These are phyloP conservation scores for Mercurialis annua DNA, from an alignment of 345 rosid genomes.

Conservation along the genomic window DNA sequence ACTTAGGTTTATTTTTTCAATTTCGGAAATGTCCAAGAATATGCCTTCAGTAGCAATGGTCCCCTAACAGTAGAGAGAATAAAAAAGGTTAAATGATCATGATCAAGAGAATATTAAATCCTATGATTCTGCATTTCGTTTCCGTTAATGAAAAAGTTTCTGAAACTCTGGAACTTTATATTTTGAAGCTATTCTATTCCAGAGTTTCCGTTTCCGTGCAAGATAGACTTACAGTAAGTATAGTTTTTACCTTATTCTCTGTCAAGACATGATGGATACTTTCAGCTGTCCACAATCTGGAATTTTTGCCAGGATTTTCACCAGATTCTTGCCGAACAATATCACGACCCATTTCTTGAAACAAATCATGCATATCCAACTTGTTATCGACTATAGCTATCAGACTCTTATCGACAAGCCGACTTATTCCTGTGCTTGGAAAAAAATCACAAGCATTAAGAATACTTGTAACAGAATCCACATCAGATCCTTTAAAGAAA, in stretches of 20 bases:
- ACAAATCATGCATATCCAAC: constrained; percentile 16
- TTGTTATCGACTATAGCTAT: not conserved
- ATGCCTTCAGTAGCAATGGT: constrained; percentile 8
- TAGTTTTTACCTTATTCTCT: not conserved
- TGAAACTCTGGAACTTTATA: too few species aligned
- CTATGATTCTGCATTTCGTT: not conserved
- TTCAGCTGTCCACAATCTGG: constrained; percentile 15
- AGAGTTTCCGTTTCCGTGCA: too few species aligned
- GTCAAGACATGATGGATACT: constrained; percentile 4
- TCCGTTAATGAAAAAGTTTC: not conserved
- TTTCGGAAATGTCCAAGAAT: constrained; percentile 1
- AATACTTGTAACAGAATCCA: constrained; percentile 3
- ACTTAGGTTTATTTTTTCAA: not conserved
- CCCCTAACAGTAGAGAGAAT: not conserved
- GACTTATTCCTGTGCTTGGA: constrained; percentile 14
- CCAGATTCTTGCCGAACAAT: constrained; percentile 14
- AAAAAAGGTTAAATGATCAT: too few species aligned
- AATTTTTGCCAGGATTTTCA: constrained; percentile 13
- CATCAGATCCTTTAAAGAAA: constrained; percentile 2
- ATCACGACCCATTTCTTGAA: constrained; percentile 20
- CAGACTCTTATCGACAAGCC: constrained; percentile 18
- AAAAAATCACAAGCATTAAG: constrained; percentile 10
- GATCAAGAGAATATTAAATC: not conserved
- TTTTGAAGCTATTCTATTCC: too few species aligned
- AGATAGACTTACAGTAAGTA: too few species aligned